A percentile compares a stretch with the other conserved stretches of the same genome.
Conservation (phyloP, 2,329 filamentous ascomycete species). For the Verticillium zaregamsianum region DNA sequence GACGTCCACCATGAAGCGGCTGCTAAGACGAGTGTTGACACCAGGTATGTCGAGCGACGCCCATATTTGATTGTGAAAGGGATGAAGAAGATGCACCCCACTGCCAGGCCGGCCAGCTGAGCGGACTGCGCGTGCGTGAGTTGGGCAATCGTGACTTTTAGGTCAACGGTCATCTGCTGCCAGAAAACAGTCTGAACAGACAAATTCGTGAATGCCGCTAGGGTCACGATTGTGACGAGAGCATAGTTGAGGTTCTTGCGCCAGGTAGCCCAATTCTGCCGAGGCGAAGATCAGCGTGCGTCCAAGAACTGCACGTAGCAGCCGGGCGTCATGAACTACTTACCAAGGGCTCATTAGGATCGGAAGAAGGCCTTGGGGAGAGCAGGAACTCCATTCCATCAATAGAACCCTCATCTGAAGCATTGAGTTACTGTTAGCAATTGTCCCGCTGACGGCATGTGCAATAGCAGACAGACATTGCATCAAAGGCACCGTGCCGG, state of each 20-base stretch:
- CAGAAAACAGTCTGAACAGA: constrained; percentile 23
- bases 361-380: constrained; percentile 10
- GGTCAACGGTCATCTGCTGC: constrained; percentile 26
- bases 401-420: constrained; percentile 1
- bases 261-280: constrained; percentile 24
- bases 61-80: constrained; percentile 30
- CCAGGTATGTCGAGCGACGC: constrained; percentile 24
- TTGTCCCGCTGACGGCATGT: background rate
- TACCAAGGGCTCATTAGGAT: constrained; percentile 28
- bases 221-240: constrained; percentile 19
- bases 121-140: constrained; percentile 21
- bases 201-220: constrained; percentile 22
- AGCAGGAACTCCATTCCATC: constrained; percentile 5
- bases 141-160: constrained; percentile 18
- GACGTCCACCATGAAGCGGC: constrained; percentile 11
- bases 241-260: constrained; percentile 25
- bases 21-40: constrained; percentile 10
- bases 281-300: background rate
- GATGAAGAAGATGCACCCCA: constrained; percentile 28
- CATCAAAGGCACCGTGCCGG: constrained; percentile 8
- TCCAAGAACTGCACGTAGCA: background rate
- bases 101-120: constrained; percentile 24
- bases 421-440: background rate
- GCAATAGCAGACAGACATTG: background rate
- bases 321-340: background rate